These are phyloP conservation scores for Penicilliopsis zonata DNA, from an alignment of 495 filamentous ascomycete species.

Conservation along the genomic window DNA sequence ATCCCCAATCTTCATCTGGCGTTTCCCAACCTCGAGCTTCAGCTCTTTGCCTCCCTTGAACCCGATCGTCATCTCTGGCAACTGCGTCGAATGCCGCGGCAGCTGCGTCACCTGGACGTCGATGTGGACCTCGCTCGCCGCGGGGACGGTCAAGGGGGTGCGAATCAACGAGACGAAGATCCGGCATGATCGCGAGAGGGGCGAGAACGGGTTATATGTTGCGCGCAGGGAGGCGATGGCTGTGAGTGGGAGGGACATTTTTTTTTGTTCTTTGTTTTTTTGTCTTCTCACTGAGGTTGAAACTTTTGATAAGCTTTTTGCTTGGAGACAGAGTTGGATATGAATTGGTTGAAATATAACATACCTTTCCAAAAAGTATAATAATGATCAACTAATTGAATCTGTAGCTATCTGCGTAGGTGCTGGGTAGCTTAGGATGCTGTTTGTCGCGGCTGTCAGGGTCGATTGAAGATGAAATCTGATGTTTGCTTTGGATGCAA, in stretches of 20 bases:
- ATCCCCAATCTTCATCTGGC: conserved; percentile 73
- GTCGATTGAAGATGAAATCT: too few species aligned
- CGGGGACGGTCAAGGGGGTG: conserved; percentile 50
- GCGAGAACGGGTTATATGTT: conserved; percentile 85
- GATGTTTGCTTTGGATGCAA: too few species aligned
- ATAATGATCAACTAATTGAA: too few species aligned
- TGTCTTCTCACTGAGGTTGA: too few species aligned
- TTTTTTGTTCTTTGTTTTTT: conserved; percentile 8
- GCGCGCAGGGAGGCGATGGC: conserved; percentile 68
- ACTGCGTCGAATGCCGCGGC: conserved; percentile 43
- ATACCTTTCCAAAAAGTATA: too few species aligned
- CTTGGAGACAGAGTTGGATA: too few species aligned
- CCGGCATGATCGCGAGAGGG: conserved; percentile 63
- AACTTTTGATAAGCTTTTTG: too few species aligned
- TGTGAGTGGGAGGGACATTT: conserved; percentile 60
- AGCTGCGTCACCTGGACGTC: conserved; percentile 59
- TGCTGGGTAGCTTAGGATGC: too few species aligned
- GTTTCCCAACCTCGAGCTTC: conserved; percentile 64
- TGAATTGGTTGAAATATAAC: too few species aligned
- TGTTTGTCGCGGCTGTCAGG: too few species aligned
- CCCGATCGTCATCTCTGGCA: conserved; percentile 45
- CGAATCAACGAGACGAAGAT: conserved; percentile 75
- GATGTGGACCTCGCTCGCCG: conserved; percentile 62
- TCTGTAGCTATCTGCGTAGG: too few species aligned
- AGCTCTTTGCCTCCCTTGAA: conserved; percentile 51